Base-by-base conservation (phyloP, 371 early-diverging fungal species). In the Dinochytrium kinnereticum region DNA sequence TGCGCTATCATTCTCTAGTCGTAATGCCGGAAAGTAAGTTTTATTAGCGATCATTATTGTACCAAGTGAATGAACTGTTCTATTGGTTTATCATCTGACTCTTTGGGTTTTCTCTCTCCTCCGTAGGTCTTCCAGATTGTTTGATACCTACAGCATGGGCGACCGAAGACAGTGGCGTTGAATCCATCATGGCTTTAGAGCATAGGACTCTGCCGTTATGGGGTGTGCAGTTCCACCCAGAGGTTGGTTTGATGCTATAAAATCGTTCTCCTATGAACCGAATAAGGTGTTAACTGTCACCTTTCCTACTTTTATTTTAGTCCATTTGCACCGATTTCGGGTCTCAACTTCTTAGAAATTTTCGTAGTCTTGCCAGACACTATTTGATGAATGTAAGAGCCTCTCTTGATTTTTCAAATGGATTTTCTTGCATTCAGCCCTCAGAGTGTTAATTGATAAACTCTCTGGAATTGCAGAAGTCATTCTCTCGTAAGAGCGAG, bases 211-310 rank as follows among this genome's bases (percentile, higher is more conserved):
- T 85, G 24, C 96, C 96, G 21, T 77, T 95, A 10, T 95, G 91
- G 86, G 95, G 96, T 7, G 96, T 98, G 34, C 98, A 98, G 76
- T 97, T 96, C 76, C 98, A 98, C 80, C 98, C 98, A 5, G 98
- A 98, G 83, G 83, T 79, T 70, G 38, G 30, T 17, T 28, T 0
- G 13, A 15, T 0, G 31, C 21, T 31, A 30, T 51, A 24, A 37
- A 0, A 61, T 24, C 64, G 5, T 13, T 57, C 31, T n/a, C 19
- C 19, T 44, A 44, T 53, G 24, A 13, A 53, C 49, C 49, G 49
- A 57, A 24, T 57, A 57, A 44, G 28, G 68, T n/a, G n/a, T n/a
- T n/a, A n/a, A n/a, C n/a, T n/a, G n/a, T n/a, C 30, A n/a, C 31
- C 5, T 67, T 50, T 26, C 24, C 10, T n/a, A 30, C 24, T 26